Conservation (phyloP, 2,329 filamentous ascomycete genomes). For the Pochonia chlamydosporia region DNA sequence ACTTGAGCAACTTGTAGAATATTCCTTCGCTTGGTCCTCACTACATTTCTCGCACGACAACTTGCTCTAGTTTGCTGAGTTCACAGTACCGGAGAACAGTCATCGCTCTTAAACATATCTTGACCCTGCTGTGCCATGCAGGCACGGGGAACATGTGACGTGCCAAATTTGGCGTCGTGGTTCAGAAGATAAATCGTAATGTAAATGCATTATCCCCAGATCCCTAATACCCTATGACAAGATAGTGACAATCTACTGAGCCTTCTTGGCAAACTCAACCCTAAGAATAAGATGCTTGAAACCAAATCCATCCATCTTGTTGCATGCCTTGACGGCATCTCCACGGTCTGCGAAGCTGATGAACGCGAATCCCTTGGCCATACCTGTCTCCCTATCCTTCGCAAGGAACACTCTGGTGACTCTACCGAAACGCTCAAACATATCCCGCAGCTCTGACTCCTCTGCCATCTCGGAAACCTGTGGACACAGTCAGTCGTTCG, state of each 20-base stretch:
- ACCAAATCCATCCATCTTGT: conserved; percentile 95
- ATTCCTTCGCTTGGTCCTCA: no score
- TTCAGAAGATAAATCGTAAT: neutral
- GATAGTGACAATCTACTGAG: conserved; percentile 29
- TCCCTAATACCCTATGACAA: conserved; percentile 2
- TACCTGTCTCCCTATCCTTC: conserved; percentile 92
- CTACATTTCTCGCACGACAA: no score
- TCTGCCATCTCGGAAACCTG: conserved; percentile 96
- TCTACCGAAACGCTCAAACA: conserved; percentile 96
- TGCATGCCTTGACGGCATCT: conserved; percentile 87
- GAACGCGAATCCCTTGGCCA: conserved; percentile 98
- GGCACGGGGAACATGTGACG: neutral
- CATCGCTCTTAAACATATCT: no score
- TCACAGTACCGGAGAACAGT: no score
- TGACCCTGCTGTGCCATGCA: neutral
- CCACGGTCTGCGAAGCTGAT: conserved; percentile 89
- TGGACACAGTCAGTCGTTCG: conserved; percentile 20
- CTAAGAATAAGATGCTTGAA: conserved; percentile 83
- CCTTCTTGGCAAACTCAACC: conserved; percentile 83
- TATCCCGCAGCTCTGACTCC: conserved; percentile 88
- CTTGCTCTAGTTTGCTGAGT: no score
- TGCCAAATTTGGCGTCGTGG: neutral
- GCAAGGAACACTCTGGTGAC: conserved; percentile 97
- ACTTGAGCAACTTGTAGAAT: no score
- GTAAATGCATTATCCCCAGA: conserved; percentile 6